phyloP scores from a whole-genome alignment of 2,329 filamentous ascomycete species.

The Gaeumannomyces tritici region DNA sequence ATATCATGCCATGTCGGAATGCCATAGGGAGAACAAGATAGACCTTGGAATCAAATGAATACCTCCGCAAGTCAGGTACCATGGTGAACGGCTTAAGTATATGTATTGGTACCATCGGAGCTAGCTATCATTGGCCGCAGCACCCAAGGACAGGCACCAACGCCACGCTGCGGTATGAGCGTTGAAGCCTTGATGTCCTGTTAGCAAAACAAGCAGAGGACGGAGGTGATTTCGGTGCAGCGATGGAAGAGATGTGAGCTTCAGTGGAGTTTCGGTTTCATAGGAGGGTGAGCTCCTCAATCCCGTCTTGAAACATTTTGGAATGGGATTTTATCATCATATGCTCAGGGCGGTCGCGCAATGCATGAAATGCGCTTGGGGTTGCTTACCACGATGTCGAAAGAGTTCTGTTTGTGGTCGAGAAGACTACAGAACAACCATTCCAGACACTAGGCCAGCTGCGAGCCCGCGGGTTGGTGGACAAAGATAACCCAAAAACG shows the following conservation, averaged over 20 bases:
- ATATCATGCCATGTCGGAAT: too few relatives aligned
- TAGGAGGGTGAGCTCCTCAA: slow-evolving; percentile 17
- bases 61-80: too few relatives aligned
- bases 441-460: neutral
- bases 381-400: neutral
- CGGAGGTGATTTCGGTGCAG: neutral
- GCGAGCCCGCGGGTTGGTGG: too few relatives aligned
- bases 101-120: too few relatives aligned
- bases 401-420: neutral
- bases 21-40: too few relatives aligned
- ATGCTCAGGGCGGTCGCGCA: neutral
- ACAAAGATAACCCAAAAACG: too few relatives aligned
- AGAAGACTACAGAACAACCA: neutral
- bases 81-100: too few relatives aligned
- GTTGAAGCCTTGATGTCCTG: neutral
- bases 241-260: neutral
- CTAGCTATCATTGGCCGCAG: too few relatives aligned
- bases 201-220: neutral
- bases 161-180: too few relatives aligned
- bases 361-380: neutral
- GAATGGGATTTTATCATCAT: slow-evolving; percentile 13
- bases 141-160: neutral
- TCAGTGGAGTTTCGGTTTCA: slow-evolving; percentile 19
- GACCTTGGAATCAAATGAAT: too few relatives aligned
- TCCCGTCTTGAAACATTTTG: slow-evolving; percentile 30